These are phyloP conservation scores for Globisporangium viniferum DNA, from an alignment of 352 stramenopile genomes.

Conservation along the genomic window DNA sequence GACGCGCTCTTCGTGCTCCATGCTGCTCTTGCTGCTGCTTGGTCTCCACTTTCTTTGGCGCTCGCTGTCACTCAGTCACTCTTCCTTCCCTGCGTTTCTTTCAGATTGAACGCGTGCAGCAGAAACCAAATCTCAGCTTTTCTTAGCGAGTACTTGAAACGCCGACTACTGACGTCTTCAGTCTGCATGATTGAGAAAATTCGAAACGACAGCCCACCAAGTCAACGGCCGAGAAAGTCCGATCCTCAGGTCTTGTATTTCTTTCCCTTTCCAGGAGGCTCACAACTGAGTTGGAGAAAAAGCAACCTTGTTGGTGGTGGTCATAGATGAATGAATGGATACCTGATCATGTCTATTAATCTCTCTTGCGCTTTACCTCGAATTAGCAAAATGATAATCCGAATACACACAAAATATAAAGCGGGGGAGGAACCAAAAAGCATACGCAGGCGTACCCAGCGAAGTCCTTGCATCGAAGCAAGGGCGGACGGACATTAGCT, in stretches of 20 bases:
- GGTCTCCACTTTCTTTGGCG: background rate
- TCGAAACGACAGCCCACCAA: slow-evolving; percentile 1
- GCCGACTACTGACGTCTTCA: background rate
- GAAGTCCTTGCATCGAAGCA: background rate
- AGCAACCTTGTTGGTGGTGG: background rate
- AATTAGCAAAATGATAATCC: slow-evolving; percentile 8
- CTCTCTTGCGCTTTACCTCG: slow-evolving; percentile 18
- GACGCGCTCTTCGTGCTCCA: slow-evolving; percentile 19
- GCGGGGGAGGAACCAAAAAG: slow-evolving; percentile 28
- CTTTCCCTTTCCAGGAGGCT: background rate
- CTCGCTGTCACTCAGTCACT: background rate
- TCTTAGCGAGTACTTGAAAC: background rate
- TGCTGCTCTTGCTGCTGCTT: background rate
- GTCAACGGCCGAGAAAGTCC: background rate
- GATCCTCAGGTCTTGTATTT: background rate
- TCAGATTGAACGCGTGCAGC: background rate
- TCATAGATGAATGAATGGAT: background rate
- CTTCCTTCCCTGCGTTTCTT: background rate
- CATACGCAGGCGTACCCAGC: background rate
- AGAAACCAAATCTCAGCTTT: background rate
- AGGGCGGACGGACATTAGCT: background rate
- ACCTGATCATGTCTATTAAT: slow-evolving; percentile 1
- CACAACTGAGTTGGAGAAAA: background rate
- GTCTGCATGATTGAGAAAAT: background rate
- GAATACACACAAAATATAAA: slow-evolving; percentile 8